These are phyloP conservation scores for Metschnikowia matae DNA, from an alignment of 805 yeast genomes.

Conservation along the genomic window DNA sequence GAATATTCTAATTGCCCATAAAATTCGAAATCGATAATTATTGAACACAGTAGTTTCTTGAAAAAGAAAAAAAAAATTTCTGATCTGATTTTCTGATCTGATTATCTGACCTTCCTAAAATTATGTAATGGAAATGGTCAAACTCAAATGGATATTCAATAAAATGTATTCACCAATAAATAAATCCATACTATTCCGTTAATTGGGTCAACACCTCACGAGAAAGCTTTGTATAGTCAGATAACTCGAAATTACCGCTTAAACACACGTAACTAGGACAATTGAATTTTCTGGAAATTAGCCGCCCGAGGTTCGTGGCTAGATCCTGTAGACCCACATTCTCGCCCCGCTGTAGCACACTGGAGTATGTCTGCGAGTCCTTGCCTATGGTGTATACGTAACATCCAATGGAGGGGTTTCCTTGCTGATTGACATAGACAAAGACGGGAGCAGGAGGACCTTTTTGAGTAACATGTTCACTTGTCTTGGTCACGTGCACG, in stretches of 20 bases:
- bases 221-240: constrained; percentile 15
- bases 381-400: constrained; percentile 42
- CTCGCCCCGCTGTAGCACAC: constrained; percentile 42
- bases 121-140: background rate
- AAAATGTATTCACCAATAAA: too few relatives aligned
- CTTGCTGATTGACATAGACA: constrained; percentile 26
- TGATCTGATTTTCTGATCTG: too few relatives aligned
- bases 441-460: constrained; percentile 23
- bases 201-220: constrained; percentile 10
- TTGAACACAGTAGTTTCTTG: too few relatives aligned
- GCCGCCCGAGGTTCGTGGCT: constrained; percentile 38
- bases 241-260: constrained; percentile 32
- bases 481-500: constrained; percentile 8
- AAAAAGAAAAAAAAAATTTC: too few relatives aligned
- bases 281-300: constrained; percentile 37
- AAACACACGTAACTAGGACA: constrained; percentile 45
- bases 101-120: too few relatives aligned
- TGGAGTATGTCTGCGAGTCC: constrained; percentile 27
- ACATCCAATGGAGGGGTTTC: constrained; percentile 34
- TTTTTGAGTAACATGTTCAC: background rate
- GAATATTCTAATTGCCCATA: too few relatives aligned
- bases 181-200: background rate
- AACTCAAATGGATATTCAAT: too few relatives aligned
- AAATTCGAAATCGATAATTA: too few relatives aligned
- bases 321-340: constrained; percentile 40